Conservation (phyloP, 257 asterid genomes). For the Nemophila menziesii region DNA sequence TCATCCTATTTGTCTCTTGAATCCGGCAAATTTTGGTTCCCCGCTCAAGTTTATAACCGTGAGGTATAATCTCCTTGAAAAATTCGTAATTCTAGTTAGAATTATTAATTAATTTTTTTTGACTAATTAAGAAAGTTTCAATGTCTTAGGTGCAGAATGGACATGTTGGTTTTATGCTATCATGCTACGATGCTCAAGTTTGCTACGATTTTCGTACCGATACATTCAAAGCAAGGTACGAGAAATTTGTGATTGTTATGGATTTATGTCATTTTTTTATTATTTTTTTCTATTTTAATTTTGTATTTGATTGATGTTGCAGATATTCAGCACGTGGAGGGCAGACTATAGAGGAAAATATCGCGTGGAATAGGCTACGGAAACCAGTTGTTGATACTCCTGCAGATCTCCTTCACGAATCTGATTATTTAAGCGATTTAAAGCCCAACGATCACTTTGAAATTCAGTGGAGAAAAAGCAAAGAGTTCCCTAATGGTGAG, state of each 20-base stretch:
- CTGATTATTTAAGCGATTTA: slow-evolving; percentile 50
- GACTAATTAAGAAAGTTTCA: not conserved
- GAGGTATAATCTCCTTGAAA: slow-evolving; percentile 54
- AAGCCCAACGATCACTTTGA: slow-evolving; percentile 85
- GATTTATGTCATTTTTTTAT: not conserved
- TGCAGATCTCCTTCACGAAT: slow-evolving; percentile 45
- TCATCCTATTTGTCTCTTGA: slow-evolving; percentile 64
- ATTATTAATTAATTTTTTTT: too few species aligned
- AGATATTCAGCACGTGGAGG: slow-evolving; percentile 66
- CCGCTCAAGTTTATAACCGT: slow-evolving; percentile 87
- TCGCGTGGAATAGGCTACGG: slow-evolving; percentile 69
- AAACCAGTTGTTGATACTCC: slow-evolving; percentile 51
- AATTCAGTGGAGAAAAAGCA: slow-evolving; percentile 83
- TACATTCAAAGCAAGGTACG: slow-evolving; percentile 70
- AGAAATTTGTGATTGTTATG: not conserved
- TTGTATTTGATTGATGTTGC: slow-evolving; percentile 15
- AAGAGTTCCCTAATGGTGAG: slow-evolving; percentile 69
- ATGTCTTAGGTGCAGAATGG: slow-evolving; percentile 91
- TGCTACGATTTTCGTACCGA: slow-evolving; percentile 63
- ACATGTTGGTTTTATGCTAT: slow-evolving; percentile 64
- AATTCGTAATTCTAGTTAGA: too few species aligned
- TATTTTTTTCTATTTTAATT: too few species aligned
- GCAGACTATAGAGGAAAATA: slow-evolving; percentile 54
- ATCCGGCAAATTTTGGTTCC: slow-evolving; percentile 79
- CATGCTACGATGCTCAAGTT: slow-evolving; percentile 83